Base-by-base conservation (phyloP, 495 filamentous ascomycete genomes). In the Lophium mytilinum region DNA sequence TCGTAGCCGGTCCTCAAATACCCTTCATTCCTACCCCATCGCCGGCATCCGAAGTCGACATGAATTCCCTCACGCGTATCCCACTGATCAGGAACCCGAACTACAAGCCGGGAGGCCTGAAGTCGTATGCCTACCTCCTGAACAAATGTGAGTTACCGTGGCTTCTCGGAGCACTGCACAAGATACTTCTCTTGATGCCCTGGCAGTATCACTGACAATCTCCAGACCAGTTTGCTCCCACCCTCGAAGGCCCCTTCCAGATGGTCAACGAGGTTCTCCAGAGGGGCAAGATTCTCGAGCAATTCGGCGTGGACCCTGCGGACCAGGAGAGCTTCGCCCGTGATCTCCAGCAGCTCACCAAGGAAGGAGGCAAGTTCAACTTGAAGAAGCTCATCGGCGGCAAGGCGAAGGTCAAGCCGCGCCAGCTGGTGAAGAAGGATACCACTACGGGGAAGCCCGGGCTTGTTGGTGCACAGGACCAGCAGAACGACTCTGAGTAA, bases 51-150 rank as follows among this genome's bases (percentile, higher is more conserved):
- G 24, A 30, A 48, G 12, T 48, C 45, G 33, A 24, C 17, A 48
- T 48, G 48, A 35, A 37, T 12, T 33, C 60, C 39, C 46, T 61
- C 50, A 47, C 50, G n/a, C 52, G 62, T 21, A 54, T 67, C 56
- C 58, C 58, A 33, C 50, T 60, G 17, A 42, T 58, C 33, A 72
- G 70, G 53, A 90, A 91, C 72, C 68, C 72, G 17, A 81, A 80
- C 55, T 88, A 87, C 69, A 65, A 82, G 60, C 77, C 70, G 56
- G 79, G 81, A 54, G 87, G 87, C 24, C 78, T 76, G 54, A 89
- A 89, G 73, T 86, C 84, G 36, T 90, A 90, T 67, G 83, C 85
- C 57, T 77, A 79, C 57, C 68, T 82, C 9, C 73, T 91, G 63
- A 81, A 81, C 66, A 87, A 87, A 68, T 91, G 64, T 67, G 56